Conservation (phyloP, 2,329 filamentous ascomycete genomes). For the Aspergillus vadensis region DNA sequence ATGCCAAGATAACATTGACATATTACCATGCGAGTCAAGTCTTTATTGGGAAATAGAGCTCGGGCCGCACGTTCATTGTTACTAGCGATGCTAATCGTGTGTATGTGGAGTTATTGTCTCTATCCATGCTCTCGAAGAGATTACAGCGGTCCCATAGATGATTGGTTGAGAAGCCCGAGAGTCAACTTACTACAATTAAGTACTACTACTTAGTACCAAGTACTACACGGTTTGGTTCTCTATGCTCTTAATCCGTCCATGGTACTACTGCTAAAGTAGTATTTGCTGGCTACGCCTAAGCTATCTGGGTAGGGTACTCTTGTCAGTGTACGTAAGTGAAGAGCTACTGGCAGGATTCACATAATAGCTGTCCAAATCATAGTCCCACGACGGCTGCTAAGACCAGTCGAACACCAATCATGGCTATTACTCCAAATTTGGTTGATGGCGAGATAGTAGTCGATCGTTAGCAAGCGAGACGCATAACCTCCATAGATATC, state of each 20-base stretch:
- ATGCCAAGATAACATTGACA: conserved; percentile 13
- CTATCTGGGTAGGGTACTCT: too few species aligned
- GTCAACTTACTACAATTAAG: background rate
- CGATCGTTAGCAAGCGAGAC: background rate
- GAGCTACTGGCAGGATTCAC: background rate
- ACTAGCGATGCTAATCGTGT: background rate
- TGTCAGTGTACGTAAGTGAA: background rate
- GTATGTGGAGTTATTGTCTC: conserved; percentile 12
- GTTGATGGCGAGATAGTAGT: background rate
- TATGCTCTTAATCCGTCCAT: too few species aligned
- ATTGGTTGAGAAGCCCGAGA: conserved; percentile 7
- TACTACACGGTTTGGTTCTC: too few species aligned
- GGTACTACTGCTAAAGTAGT: background rate
- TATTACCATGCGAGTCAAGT: conserved; percentile 15
- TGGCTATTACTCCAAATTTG: background rate
- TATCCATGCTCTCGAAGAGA: conserved; percentile 7
- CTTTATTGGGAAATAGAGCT: conserved; percentile 16
- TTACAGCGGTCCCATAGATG: conserved; percentile 10
- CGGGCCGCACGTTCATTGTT: conserved; percentile 21
- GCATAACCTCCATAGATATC: background rate
- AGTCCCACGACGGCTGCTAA: background rate
- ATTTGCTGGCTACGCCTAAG: background rate
- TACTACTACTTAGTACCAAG: background rate
- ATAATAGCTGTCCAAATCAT: background rate
- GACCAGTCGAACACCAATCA: background rate